Conservation (phyloP, 371 early-diverging fungal species). For the Saksenaea oblongispora region DNA sequence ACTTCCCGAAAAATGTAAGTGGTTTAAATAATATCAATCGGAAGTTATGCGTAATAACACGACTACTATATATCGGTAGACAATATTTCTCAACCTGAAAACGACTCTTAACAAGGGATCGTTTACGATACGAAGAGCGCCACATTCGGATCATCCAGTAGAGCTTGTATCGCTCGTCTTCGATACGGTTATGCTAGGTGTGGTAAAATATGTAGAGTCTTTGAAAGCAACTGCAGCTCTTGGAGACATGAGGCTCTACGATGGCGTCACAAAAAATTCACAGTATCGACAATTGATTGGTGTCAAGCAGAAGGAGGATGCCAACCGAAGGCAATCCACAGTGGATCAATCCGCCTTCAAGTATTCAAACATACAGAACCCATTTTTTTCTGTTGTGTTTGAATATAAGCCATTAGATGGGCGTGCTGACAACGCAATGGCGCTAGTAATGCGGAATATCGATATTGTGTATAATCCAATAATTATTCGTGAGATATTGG, state of each 20-base stretch:
- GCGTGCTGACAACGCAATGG: slow-evolving; percentile 85
- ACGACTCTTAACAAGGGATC: slow-evolving; percentile 73
- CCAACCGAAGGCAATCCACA: slow-evolving; percentile 18
- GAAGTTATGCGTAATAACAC: neutral
- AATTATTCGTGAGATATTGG: slow-evolving; percentile 71
- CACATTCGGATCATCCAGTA: slow-evolving; percentile 23
- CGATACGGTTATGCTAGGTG: slow-evolving; percentile 53
- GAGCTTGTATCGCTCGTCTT: slow-evolving; percentile 69
- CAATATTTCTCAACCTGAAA: slow-evolving; percentile 58
- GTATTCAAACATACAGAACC: slow-evolving; percentile 39
- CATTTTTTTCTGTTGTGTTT: slow-evolving; percentile 84
- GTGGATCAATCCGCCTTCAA: slow-evolving; percentile 21
- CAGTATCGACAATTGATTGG: slow-evolving; percentile 48
- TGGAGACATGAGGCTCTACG: slow-evolving; percentile 46
- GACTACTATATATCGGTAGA: slow-evolving; percentile 16
- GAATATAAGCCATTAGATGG: slow-evolving; percentile 88
- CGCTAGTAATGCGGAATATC: slow-evolving; percentile 85
- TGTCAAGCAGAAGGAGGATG: slow-evolving; percentile 29
- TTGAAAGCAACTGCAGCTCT: slow-evolving; percentile 36
- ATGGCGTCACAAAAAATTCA: slow-evolving; percentile 36
- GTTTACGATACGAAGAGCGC: slow-evolving; percentile 52
- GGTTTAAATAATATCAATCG: neutral
- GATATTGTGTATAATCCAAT: slow-evolving; percentile 89
- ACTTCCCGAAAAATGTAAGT: slow-evolving; percentile 77
- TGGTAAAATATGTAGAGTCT: slow-evolving; percentile 39